Evolutionary conservation across 495 filamentous ascomycete species (phyloP).

Genomic region (Cercophora newfieldiana): DNA sequence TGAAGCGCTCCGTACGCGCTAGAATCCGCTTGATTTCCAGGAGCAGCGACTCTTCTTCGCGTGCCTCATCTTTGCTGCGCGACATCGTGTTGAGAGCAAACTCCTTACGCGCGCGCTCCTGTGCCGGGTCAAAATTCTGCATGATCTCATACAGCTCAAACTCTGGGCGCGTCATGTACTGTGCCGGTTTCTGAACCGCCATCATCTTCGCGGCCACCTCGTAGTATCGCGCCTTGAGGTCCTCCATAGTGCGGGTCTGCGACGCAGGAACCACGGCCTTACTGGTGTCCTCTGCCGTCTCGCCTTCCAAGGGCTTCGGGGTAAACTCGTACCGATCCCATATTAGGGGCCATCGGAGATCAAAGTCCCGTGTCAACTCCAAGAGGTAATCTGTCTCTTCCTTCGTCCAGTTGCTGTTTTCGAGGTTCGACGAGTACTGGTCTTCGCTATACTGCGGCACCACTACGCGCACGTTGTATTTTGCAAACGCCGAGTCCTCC

Average conservation of each 20-base stretch:
- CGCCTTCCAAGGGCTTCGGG: conserved; percentile 42
- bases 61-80: conserved; percentile 80
- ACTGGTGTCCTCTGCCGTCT: conserved; percentile 29
- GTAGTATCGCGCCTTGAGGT: conserved; percentile 91
- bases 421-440: conserved; percentile 76
- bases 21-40: conserved; percentile 88
- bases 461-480: conserved; percentile 78
- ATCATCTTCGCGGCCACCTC: conserved; percentile 80
- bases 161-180: conserved; percentile 82
- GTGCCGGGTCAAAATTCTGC: conserved; percentile 75
- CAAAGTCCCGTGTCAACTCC: conserved; percentile 68
- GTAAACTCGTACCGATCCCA: conserved; percentile 87
- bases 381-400: conserved; percentile 93
- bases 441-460: conserved; percentile 80
- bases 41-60: conserved; percentile 86
- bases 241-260: conserved; percentile 71
- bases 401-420: conserved; percentile 76
- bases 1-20: conserved; percentile 73
- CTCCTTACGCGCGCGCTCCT: conserved; percentile 77
- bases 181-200: conserved; percentile 74
- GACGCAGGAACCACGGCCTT: conserved; percentile 50
- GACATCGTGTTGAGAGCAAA: conserved; percentile 76
- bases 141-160: conserved; percentile 79
- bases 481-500: conserved; percentile 62
- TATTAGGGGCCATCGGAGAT: conserved; percentile 88